Base-by-base conservation (phyloP, 345 rosid species). In the Microthlaspi erraticum region DNA sequence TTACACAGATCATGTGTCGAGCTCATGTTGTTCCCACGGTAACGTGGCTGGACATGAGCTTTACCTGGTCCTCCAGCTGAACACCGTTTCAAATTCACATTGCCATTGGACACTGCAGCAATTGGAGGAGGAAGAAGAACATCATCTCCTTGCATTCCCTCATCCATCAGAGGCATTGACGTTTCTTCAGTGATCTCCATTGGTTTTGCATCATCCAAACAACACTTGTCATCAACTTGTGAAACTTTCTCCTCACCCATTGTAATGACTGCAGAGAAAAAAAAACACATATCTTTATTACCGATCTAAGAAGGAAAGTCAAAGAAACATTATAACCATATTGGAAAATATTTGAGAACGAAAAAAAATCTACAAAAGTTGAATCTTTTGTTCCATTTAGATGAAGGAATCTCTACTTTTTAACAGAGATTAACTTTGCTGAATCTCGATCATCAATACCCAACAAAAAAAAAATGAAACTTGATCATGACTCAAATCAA, bases 1-100 rank as follows among this genome's bases (percentile, higher is more conserved):
- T 93, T 93, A 69, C 98, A 93, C 12, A 78, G 62, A 78, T 90
- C 97, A 81, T 90, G 98, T 73, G 96, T 87, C 4, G 98, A 90
- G 46, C 96, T 87, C 18, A 64, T 62, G 29, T 86, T 80, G 79
- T 83, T 74, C 57, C 82, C 81, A 29, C 85, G 90, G 76, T 87
- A 93, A 60, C 85, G 89, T 1, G 97, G 81, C 20, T 64, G 60
- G 75, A 68, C 59, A 13, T 64, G 74, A 64, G 76, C 65, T 61
- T 74, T 78, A 31, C 59, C 59, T 9, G 63, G 46, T n/a, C 72
- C 79, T 42, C 85, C 86, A 6, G 80, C 81, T 1, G 91, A 80
- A 36, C 33, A 46, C 62, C 85, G 81, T 79, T 80, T 82, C 32
- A 9, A 7, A 26, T 72, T 67, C 64, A 67, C 66, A n/a, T 8